Evolutionary conservation across 176 grass and related monocot species (phyloP).

Genomic region (Musa beccarii): DNA sequence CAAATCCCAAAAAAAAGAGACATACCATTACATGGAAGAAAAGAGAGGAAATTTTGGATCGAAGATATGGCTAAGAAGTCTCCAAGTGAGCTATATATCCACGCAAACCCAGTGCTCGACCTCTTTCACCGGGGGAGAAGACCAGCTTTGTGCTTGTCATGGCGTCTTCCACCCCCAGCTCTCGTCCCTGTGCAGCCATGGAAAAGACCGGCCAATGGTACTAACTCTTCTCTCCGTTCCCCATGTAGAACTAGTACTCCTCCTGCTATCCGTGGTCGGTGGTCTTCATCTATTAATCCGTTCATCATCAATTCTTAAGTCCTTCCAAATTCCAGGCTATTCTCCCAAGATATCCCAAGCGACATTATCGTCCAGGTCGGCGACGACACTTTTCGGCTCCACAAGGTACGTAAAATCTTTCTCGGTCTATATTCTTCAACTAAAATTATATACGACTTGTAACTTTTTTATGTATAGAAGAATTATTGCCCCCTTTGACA

Average conservation of each 20-base stretch:
- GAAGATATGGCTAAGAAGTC: conserved; percentile 17
- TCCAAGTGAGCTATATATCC: conserved; percentile 10
- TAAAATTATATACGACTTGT: neutral
- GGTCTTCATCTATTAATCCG: neutral
- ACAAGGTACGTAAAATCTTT: conserved; percentile 38
- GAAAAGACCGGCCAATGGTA: conserved; percentile 73
- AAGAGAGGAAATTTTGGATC: neutral
- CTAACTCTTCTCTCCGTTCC: neutral
- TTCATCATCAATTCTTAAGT: neutral
- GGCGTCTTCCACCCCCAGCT: conserved; percentile 10
- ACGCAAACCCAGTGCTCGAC: neutral
- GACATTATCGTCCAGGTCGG: conserved; percentile 53
- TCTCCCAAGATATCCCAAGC: conserved; percentile 39
- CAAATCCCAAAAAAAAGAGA: conserved; percentile 23
- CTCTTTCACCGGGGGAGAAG: neutral
- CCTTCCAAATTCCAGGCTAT: conserved; percentile 26
- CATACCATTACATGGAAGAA: neutral
- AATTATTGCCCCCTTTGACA: neutral
- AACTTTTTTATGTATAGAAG: neutral
- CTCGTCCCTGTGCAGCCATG: conserved; percentile 33
- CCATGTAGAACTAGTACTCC: neutral
- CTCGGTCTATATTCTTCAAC: no score
- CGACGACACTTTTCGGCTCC: conserved; percentile 56
- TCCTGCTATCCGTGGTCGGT: no score
- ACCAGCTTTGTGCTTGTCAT: neutral